Base-by-base conservation (phyloP, 345 rosid genomes). In the Litchi chinensis region DNA sequence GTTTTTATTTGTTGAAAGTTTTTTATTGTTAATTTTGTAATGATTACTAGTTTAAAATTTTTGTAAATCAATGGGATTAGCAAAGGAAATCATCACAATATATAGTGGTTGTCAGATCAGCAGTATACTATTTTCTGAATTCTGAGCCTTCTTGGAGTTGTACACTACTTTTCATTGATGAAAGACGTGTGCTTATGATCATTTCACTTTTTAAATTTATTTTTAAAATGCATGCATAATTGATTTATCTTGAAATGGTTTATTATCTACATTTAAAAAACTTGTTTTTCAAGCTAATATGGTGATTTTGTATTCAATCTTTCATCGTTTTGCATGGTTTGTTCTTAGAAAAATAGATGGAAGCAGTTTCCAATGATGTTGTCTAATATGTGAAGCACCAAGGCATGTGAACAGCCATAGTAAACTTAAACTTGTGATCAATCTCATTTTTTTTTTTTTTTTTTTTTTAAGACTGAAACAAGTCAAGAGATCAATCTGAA, bases 51-150 rank as follows among this genome's bases (percentile, higher is more conserved):
- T 19, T 46, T 46, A 46, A 46, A 11, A 46, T 11, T 46, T 26
- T 26, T 26, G 28, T 46, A 8, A 8, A 7, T 7, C 12, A 11
- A 11, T 46, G 10, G 52, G 52, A 46, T 46, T 46, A 2, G 52
- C 12, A 46, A 46, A 32, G 37, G 37, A 32, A 46, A 46, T 46
- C 52, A 46, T 46, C 52, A 11, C 52, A 46, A 7, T 11, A 32
- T 32, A 46, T 52, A 63, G 84, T 77, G 76, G 40, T 5, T 77
- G 84, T 77, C 80, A 77, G 78, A 68, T 12, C 26, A 32, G 52
- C 52, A 46, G 5, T 7, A 46, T 46, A 7, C 52, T 46, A 6
- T 37, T 50, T 11, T 50, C 56, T 50, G 18, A 50, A 50, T 50
- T 50, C 5, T 50, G 5, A 71, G 68, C 77, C 8, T 52, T 19